Percentiles rank a stretch among this genome's conserved stretches.
These are phyloP conservation scores for Manihot esculenta DNA, from an alignment of 441 rosid species.

Conservation along the genomic window DNA sequence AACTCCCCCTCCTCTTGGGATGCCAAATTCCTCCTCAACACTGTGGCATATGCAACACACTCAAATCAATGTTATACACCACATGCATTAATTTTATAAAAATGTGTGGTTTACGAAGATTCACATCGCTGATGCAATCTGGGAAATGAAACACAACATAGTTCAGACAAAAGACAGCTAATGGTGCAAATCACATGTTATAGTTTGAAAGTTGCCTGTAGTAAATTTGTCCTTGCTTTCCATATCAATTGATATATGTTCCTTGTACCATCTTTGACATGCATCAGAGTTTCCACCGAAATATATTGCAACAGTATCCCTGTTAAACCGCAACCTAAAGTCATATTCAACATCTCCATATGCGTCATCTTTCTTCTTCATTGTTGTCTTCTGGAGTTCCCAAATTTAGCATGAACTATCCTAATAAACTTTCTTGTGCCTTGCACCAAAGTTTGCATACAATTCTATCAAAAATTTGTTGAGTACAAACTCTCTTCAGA, in stretches of 20 bases:
- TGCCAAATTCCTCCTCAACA: background rate
- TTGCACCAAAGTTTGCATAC: background rate
- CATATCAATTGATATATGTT: background rate
- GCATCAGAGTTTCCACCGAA: background rate
- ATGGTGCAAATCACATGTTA: background rate
- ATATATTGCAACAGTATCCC: background rate
- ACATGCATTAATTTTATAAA: background rate
- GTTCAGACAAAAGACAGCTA: background rate
- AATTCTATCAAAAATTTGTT: background rate
- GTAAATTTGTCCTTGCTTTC: background rate
- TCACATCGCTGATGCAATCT: background rate
- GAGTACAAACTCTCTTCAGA: background rate
- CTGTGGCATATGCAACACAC: background rate
- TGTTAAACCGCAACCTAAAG: background rate
- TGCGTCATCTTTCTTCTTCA: background rate
- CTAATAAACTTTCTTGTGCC: conserved; percentile 9
- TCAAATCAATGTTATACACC: background rate
- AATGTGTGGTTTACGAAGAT: background rate
- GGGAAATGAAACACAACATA: background rate
- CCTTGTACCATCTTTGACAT: background rate
- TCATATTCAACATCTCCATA: background rate
- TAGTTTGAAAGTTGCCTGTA: background rate
- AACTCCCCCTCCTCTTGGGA: background rate
- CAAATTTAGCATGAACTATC: background rate
- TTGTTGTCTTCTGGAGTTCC: background rate